A percentile compares a stretch with the other conserved stretches of the same genome.
phyloP scores from a whole-genome alignment of 2,329 filamentous ascomycete genomes.

The Didymella glomerata region DNA sequence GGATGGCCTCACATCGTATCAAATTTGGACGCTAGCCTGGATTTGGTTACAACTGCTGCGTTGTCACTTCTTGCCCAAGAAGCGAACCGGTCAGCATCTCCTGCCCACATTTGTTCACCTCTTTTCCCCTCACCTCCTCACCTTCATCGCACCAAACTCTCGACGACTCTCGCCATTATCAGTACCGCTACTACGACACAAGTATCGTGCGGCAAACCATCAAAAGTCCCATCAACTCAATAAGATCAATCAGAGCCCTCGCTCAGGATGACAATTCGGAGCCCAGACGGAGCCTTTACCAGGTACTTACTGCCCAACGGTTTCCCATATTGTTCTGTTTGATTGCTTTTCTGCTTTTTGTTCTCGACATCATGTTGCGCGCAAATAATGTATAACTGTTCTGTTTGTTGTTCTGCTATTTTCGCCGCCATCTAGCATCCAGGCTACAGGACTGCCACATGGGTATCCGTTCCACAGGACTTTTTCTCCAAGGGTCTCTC shows the following conservation, averaged over 20 bases:
- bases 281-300: slow-evolving; percentile 52
- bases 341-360: slow-evolving; percentile 31
- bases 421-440: slow-evolving; percentile 46
- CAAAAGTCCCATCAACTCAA: slow-evolving; percentile 9
- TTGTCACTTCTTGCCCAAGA: slow-evolving; percentile 45
- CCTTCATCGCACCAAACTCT: slow-evolving; percentile 35
- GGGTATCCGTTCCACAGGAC: slow-evolving; percentile 36
- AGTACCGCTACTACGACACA: slow-evolving; percentile 21
- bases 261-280: slow-evolving; percentile 56
- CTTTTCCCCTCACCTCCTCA: slow-evolving; percentile 39
- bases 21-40: slow-evolving; percentile 20
- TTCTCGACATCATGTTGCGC: slow-evolving; percentile 35
- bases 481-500: slow-evolving; percentile 23
- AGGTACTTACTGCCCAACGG: slow-evolving; percentile 56
- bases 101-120: slow-evolving; percentile 41
- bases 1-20: slow-evolving; percentile 27
- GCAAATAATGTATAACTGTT: slow-evolving; percentile 40
- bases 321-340: slow-evolving; percentile 41
- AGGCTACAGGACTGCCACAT: slow-evolving; percentile 32
- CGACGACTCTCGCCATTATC: slow-evolving; percentile 28
- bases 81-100: slow-evolving; percentile 45
- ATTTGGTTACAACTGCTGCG: slow-evolving; percentile 50
- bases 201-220: slow-evolving; percentile 16
- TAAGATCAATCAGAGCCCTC: slow-evolving; percentile 46
- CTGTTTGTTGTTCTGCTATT: slow-evolving; percentile 31